Base-by-base conservation (phyloP, 257 asterid genomes). In the Parsonsia alboflavescens region DNA sequence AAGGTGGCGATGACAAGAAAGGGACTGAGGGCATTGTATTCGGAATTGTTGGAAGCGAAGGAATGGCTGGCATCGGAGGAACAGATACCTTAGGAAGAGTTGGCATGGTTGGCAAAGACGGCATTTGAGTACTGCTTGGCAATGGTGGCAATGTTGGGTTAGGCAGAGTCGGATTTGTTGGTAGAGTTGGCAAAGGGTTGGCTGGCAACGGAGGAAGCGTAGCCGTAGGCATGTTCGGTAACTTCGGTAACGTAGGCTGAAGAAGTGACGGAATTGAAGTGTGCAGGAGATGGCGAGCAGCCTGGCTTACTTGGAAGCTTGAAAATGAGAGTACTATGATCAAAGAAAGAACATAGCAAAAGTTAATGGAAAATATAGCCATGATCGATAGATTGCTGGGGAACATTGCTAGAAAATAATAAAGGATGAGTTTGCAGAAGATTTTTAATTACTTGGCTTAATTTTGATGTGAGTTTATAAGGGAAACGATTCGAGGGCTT, bases 1-100 rank as follows among this genome's bases (percentile, higher is more conserved):
- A 83, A 41, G 85, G 80, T 22, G 84, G 86, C 7, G 86, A 75
- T 7, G 89, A 54, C 77, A 53, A 50, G 74, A 73, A 64, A 19
- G 85, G 89, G 42, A 84, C 62, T 73, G 82, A 75, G 3, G 85
- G 85, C 28, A 84, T 59, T 2, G 80, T 28, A 42, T 72, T 45
- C 7, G 89, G 80, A 57, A 80, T 71, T 0, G 36, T 44, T 6
- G 75, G 66, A 12, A 41, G 30, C 45, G 80, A 71, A 70, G 49
- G 67, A 17, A 61, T 48, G 44, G 73, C 67, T 0, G 82, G 81
- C 57, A 81, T 45, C 8, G 87, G 85, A 5, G 84, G 81, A 48
- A 76, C n/a, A 0, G 78, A 63, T 10, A 36, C 68, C 77, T 74
- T 79, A 8, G 86, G 86, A 39, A 74, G 64, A 24, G 70, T 59